Evolutionary conservation across 2,329 filamentous ascomycete species (phyloP).

Genomic region (Pseudogymnoascus sp.): DNA sequence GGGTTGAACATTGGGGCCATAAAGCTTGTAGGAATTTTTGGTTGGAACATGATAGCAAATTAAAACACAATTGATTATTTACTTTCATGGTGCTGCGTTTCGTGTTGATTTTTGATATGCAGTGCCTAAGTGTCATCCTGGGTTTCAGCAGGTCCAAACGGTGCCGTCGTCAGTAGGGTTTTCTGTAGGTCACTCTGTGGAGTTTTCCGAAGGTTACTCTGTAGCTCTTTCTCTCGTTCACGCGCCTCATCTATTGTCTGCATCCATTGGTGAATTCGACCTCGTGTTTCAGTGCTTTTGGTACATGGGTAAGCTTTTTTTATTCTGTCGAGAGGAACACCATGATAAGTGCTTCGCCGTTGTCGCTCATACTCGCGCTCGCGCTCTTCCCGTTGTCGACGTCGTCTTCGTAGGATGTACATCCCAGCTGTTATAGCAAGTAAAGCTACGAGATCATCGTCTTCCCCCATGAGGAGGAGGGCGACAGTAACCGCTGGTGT

Average conservation of each 20-base stretch:
- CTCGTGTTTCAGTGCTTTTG: neutral
- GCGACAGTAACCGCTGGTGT: neutral
- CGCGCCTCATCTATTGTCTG: neutral
- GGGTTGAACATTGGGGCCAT: conserved; percentile 84
- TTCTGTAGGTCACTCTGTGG: no score
- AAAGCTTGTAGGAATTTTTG: conserved; percentile 76
- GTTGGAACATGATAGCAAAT: conserved; percentile 61
- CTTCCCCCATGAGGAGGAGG: neutral
- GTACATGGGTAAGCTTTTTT: neutral
- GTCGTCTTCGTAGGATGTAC: neutral
- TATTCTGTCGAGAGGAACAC: neutral
- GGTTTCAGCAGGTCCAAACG: neutral
- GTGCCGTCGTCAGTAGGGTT: neutral
- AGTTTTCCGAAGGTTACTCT: neutral
- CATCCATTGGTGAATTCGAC: neutral
- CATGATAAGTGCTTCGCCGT: neutral
- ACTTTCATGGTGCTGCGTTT: neutral
- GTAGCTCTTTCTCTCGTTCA: no score
- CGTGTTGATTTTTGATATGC: neutral
- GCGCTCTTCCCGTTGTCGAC: neutral
- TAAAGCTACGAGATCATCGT: neutral
- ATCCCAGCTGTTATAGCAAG: neutral
- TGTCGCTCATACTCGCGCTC: neutral
- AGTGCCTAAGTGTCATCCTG: neutral
- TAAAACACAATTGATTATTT: conserved; percentile 43